phyloP scores from a whole-genome alignment of 805 yeast genomes.

The Torulaspora franciscae region DNA sequence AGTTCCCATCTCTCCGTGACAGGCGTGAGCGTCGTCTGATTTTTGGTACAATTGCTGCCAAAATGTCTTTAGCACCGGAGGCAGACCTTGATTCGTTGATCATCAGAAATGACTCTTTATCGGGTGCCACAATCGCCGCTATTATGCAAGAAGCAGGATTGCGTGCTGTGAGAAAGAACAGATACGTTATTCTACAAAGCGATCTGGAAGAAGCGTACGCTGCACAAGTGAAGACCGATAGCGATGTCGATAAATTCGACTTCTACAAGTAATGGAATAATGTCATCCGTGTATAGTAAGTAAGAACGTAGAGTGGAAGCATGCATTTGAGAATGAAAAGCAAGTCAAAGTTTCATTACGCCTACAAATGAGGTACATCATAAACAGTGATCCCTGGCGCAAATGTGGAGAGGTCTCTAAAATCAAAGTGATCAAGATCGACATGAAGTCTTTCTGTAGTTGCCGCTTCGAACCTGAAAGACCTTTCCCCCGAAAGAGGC shows the following conservation, averaged over 20 bases:
- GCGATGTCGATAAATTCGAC: conserved; percentile 95
- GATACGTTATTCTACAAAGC: conserved; percentile 92
- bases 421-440: conserved; percentile 73
- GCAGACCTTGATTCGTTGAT: conserved; percentile 92
- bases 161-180: conserved; percentile 95
- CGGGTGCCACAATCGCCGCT: conserved; percentile 97
- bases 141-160: conserved; percentile 99
- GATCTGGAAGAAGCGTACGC: conserved; percentile 98
- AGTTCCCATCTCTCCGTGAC: conserved; percentile 92
- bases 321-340: conserved; percentile 4
- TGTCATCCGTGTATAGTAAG: conserved; percentile 10
- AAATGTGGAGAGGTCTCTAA: conserved; percentile 42
- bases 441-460: conserved; percentile 48
- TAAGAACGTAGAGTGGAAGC: conserved; percentile 7
- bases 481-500: neutral
- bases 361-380: conserved; percentile 25
- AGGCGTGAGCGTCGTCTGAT: conserved; percentile 97
- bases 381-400: conserved; percentile 63
- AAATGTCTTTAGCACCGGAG: conserved; percentile 97
- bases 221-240: conserved; percentile 90
- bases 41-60: conserved; percentile 91
- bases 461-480: conserved; percentile 15
- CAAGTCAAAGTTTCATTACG: neutral
- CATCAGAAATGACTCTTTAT: conserved; percentile 90
- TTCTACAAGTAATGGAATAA: conserved; percentile 65